Base-by-base conservation (phyloP, 1,284 basidiomycete genomes). In the Spongispora temasekensis region DNA sequence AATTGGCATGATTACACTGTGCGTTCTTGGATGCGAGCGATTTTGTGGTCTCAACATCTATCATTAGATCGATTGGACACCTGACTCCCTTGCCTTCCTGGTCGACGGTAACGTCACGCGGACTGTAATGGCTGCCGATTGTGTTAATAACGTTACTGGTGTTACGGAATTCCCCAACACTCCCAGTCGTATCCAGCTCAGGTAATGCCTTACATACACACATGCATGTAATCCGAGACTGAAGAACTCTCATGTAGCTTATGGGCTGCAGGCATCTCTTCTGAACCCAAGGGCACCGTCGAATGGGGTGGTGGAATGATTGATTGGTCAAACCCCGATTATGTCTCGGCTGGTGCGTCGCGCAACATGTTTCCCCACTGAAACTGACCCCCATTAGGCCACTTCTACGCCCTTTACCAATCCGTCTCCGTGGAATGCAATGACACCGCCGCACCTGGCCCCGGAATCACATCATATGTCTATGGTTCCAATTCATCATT, bases 1-100 rank as follows among this genome's bases (percentile, higher is more conserved):
- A 87, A 88, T 69, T 94, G 87, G 76, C 91, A 94, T 72, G 87
- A 90, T 63, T 93, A 87, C 68, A 86, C 89, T 5, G 88, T 91
- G 63, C 60, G 87, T 73, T 23, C 34, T 6, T 13, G 12, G 31
- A 15, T n/a, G 46, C 25, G 13, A 48, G 5, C 4, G 8, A 44
- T 15, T 1, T 23, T 17, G 2, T 40, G 10, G 48, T 56, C 5
- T 30, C n/a, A 15, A 52, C 13, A 17, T 30, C 3, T 21, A 30
- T 19, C 48, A 50, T 54, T 64, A 91, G 87, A 82, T 94, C 65
- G 86, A 94, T 74, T 95, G 92, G 92, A 82, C 88, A 67, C 84
- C 85, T 5, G 83, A 90, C 30, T 73, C 79, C 12, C 75, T 94
- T 59, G 81, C 81, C 9, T 94, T 88, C 78, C 72, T 79, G 35